phyloP scores from a whole-genome alignment of 2,329 filamentous ascomycete genomes.

The Rachicladosporium sp. region DNA sequence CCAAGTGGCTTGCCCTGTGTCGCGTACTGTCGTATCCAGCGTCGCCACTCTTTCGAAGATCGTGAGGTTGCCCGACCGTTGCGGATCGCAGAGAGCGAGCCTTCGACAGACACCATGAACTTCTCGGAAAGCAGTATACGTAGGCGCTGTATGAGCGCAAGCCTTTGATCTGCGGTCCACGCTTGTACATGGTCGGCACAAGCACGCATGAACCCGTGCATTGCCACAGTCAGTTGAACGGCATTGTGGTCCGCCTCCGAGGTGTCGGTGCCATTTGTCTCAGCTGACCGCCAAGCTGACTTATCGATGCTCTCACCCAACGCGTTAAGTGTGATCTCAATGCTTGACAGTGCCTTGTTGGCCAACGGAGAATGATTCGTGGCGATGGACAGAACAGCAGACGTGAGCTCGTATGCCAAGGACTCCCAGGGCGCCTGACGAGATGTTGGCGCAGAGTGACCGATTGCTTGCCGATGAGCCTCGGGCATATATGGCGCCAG shows the following conservation, averaged over 20 bases:
- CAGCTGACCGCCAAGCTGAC: slow-evolving; percentile 26
- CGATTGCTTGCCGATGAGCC: slow-evolving; percentile 66
- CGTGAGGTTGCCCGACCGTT: slow-evolving; percentile 58
- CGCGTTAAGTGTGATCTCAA: slow-evolving; percentile 60
- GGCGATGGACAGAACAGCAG: slow-evolving; percentile 70
- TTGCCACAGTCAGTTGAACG: slow-evolving; percentile 65
- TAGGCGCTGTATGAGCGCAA: slow-evolving; percentile 60
- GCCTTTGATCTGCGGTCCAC: slow-evolving; percentile 63
- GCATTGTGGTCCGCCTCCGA: slow-evolving; percentile 10
- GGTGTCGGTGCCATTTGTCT: slow-evolving; percentile 11
- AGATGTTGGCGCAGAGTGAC: slow-evolving; percentile 68
- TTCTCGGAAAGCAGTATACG: slow-evolving; percentile 66
- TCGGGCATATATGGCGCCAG: slow-evolving; percentile 77
- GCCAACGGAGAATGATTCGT: slow-evolving; percentile 58
- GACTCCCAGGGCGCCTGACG: slow-evolving; percentile 78
- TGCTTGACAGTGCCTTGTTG: slow-evolving; percentile 50
- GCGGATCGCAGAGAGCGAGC: slow-evolving; percentile 78
- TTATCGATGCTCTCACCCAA: slow-evolving; percentile 51
- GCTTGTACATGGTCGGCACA: slow-evolving; percentile 66
- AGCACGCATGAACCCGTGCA: slow-evolving; percentile 84
- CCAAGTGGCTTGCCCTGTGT: slow-evolving; percentile 69
- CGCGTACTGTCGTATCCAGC: slow-evolving; percentile 72
- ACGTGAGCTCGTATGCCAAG: slow-evolving; percentile 65
- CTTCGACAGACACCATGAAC: slow-evolving; percentile 78
- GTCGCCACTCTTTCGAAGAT: slow-evolving; percentile 72